phyloP scores from a whole-genome alignment of 169 alveolate species.

The Plasmodium blacklocki region DNA sequence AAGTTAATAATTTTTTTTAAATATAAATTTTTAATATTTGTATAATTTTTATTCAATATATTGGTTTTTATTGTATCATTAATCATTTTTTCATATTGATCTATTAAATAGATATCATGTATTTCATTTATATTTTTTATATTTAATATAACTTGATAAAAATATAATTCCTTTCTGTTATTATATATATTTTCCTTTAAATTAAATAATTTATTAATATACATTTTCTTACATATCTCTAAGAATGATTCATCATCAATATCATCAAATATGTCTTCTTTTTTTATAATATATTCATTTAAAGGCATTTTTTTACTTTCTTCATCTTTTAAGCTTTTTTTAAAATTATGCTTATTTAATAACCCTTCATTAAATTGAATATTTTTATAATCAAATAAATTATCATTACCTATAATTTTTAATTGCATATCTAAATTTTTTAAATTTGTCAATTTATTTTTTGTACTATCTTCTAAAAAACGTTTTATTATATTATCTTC shows the following conservation, averaged over 20 bases:
- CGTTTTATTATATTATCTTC: conserved; percentile 52
- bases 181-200: conserved; percentile 58
- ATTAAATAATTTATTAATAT: conserved; percentile 31
- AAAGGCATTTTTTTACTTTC: neutral
- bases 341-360: conserved; percentile 14
- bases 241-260: conserved; percentile 59
- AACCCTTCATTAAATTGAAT: conserved; percentile 8
- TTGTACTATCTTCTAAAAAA: conserved; percentile 69
- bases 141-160: conserved; percentile 57
- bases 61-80: conserved; percentile 59
- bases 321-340: conserved; percentile 10
- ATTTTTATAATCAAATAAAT: conserved; percentile 52
- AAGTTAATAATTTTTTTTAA: conserved; percentile 70
- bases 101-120: conserved; percentile 45
- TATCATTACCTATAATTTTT: conserved; percentile 36
- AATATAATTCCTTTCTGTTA: conserved; percentile 47
- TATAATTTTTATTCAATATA: conserved; percentile 54
- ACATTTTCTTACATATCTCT: conserved; percentile 69
- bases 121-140: conserved; percentile 50
- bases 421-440: conserved; percentile 7
- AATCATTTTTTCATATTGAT: conserved; percentile 70
- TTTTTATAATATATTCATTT: conserved; percentile 17
- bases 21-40: conserved; percentile 65
- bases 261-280: conserved; percentile 43
- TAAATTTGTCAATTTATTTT: conserved; percentile 11